Percentiles rank a stretch among this genome's conserved stretches.
phyloP scores from a whole-genome alignment of 768 basidiomycete genomes.

The Macrocybe gigantea region DNA sequence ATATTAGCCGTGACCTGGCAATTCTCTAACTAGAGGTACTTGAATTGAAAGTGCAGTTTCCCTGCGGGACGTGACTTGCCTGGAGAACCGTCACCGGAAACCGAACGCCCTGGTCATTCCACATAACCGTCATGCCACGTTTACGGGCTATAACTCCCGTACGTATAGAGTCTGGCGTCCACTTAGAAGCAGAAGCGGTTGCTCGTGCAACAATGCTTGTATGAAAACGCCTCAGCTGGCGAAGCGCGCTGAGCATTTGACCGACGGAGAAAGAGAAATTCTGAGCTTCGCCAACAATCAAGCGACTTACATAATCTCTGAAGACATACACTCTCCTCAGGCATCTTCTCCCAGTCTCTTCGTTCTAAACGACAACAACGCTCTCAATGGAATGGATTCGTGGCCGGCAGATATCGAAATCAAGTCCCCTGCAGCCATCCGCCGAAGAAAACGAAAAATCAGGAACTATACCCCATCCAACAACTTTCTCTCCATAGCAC shows the following conservation, averaged over 20 bases:
- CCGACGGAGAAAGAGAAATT: slow-evolving; percentile 54
- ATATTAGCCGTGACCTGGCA: slow-evolving; percentile 87
- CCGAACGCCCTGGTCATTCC: slow-evolving; percentile 84
- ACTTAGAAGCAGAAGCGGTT: slow-evolving; percentile 43
- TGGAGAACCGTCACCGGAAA: slow-evolving; percentile 93
- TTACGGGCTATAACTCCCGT: slow-evolving; percentile 94
- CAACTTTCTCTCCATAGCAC: slow-evolving; percentile 50
- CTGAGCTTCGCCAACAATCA: slow-evolving; percentile 10
- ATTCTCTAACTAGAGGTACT: slow-evolving; percentile 59
- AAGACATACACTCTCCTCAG: not conserved
- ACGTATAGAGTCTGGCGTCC: slow-evolving; percentile 80
- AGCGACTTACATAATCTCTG: slow-evolving; percentile 6
- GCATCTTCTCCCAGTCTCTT: not conserved
- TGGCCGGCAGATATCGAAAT: slow-evolving; percentile 54
- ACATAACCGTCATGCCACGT: slow-evolving; percentile 91
- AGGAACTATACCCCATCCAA: slow-evolving; percentile 17
- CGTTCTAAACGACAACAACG: not conserved
- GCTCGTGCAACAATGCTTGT: slow-evolving; percentile 12
- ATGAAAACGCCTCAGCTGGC: slow-evolving; percentile 34
- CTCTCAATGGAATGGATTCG: slow-evolving; percentile 63
- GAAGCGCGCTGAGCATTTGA: slow-evolving; percentile 25
- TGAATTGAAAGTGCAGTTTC: slow-evolving; percentile 8
- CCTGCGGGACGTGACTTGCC: slow-evolving; percentile 37
- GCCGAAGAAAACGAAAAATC: slow-evolving; percentile 22
- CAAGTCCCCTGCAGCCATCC: slow-evolving; percentile 9